These are phyloP conservation scores for Laetiporus sulphureus DNA, from an alignment of 1,284 basidiomycete genomes.

Conservation along the genomic window DNA sequence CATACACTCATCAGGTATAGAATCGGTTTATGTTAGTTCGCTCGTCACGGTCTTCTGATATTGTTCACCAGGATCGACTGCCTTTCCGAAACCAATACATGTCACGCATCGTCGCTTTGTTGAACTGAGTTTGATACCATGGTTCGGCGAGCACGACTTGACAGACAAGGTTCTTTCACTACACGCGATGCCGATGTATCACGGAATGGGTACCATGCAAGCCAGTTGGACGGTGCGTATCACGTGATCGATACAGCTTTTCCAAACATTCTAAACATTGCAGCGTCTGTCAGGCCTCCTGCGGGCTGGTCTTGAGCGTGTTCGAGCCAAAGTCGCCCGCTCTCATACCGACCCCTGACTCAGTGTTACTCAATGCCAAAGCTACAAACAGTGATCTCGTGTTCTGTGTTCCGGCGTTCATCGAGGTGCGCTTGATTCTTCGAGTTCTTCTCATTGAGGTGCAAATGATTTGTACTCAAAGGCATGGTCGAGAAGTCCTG, in stretches of 20 bases:
- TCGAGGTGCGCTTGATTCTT: constrained; percentile 8
- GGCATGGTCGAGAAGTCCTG: constrained; percentile 5
- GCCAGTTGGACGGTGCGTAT: constrained; percentile 8
- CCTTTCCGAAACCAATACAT: constrained; percentile 20
- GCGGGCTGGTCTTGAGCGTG: constrained; percentile 11
- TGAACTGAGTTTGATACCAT: constrained; percentile 1
- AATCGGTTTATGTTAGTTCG: background rate
- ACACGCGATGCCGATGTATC: constrained; percentile 18
- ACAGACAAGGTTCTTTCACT: constrained; percentile 12
- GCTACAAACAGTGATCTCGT: constrained; percentile 12
- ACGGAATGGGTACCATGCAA: constrained; percentile 13
- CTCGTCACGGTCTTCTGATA: background rate
- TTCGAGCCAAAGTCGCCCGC: constrained; percentile 17
- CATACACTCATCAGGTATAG: constrained; percentile 25
- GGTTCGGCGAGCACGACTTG: constrained; percentile 12
- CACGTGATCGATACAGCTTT: background rate
- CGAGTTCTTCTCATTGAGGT: background rate
- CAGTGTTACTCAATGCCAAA: constrained; percentile 9
- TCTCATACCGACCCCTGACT: constrained; percentile 15
- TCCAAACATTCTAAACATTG: too few relatives aligned
- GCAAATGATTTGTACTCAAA: background rate
- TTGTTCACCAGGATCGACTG: constrained; percentile 16
- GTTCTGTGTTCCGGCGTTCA: constrained; percentile 17
- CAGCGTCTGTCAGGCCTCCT: constrained; percentile 11
- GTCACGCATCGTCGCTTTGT: constrained; percentile 11